Evolutionary conservation across 495 filamentous ascomycete genomes (phyloP), one percentile per base, ranked within the genome.

Genomic region (Haplographium delicatum): DNA sequence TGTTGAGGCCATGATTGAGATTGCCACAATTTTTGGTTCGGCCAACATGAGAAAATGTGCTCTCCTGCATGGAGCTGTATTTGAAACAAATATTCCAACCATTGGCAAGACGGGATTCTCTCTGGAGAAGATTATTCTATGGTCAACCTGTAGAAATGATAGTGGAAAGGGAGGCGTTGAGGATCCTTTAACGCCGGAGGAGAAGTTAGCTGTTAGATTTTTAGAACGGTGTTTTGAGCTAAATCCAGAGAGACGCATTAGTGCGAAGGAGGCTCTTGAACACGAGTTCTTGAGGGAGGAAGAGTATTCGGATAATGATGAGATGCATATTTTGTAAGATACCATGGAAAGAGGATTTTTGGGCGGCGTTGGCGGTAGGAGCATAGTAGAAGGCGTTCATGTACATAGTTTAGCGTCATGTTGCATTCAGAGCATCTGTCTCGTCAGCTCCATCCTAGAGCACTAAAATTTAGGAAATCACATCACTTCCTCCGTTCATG

Each of bases 1-100:
- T 56, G 81, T 98, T 42, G 93, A 98, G 60, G 93, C 94, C 23
- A 85, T 95, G 77, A 89, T 98, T 48, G 93, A 98, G 64, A 93
- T 98, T 55, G 85, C 91, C 15, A 93, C 89, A 45, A 94, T 97
- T 38, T 96, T 96, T 64, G 93, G 93, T n/a, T 76, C 73, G 13
- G 76, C 74, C 56, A 76, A 80, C 37, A 96, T 98, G 93, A 85
- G 83, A 54, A 62, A 75, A 11, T 84, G 82, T n/a, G 89, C 88
- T 0, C 73, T 82, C 23, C 72, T 95, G 51, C 93, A 98, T 59
- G 93, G 91, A 23, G 72, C 69, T 58, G 76, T 94, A 15, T 90
- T 96, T 55, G 89, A 97, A 60, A 89, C 87, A 4, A 94, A 81
- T 28, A 88, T 98, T 35, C 89, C 89, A 1, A 96, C 88, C 0